Conservation (phyloP, 805 yeast species). For the Yarrowia sp. region DNA sequence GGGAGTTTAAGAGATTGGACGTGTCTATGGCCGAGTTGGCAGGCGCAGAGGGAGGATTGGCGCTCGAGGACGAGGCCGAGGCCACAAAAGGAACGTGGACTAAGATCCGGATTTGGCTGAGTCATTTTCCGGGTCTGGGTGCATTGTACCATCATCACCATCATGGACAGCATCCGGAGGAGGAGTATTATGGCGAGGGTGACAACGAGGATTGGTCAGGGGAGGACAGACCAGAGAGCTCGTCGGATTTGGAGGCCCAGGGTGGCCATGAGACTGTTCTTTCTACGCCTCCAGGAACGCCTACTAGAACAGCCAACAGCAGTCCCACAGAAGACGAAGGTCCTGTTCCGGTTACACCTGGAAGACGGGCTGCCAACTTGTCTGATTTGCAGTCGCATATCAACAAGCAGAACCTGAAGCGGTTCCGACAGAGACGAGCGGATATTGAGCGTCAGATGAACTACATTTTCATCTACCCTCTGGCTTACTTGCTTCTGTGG, state of each 20-base stretch:
- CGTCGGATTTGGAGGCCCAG: neutral
- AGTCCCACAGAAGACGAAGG: neutral
- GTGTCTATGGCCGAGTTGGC: conserved; percentile 37
- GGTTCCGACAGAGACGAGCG: conserved; percentile 60
- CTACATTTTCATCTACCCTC: conserved; percentile 77
- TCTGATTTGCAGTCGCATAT: conserved; percentile 36
- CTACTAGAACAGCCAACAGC: neutral
- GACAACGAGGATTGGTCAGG: neutral
- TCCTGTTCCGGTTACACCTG: conserved; percentile 14
- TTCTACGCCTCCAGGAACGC: neutral
- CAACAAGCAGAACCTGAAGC: conserved; percentile 59
- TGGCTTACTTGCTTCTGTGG: conserved; percentile 80
- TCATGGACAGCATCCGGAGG: neutral
- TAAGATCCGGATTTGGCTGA: neutral
- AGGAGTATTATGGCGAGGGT: neutral
- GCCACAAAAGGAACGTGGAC: neutral
- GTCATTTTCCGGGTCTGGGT: conserved; percentile 13
- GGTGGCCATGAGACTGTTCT: neutral
- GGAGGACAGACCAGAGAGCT: neutral
- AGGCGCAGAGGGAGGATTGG: conserved; percentile 14
- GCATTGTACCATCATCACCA: conserved; percentile 8
- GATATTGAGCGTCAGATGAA: conserved; percentile 75
- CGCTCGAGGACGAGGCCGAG: neutral
- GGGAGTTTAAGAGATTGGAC: conserved; percentile 36
- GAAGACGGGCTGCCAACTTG: conserved; percentile 28